These are phyloP conservation scores for Pichia californica DNA, from an alignment of 805 yeast genomes.

Conservation along the genomic window DNA sequence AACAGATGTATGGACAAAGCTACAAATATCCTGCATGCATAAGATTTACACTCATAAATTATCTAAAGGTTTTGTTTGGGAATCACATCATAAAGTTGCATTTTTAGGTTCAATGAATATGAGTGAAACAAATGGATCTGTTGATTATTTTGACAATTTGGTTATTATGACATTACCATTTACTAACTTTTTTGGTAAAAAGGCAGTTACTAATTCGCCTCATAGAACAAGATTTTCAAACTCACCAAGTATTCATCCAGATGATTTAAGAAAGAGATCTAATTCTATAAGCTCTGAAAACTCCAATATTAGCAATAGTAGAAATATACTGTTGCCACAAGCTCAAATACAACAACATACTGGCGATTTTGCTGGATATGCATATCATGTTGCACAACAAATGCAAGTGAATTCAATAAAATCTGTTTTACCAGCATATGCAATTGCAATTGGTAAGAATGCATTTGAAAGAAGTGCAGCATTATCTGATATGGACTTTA, in stretches of 20 bases:
- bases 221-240: not conserved
- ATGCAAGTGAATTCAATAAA: constrained; percentile 57
- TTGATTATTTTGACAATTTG: constrained; percentile 41
- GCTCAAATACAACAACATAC: constrained; percentile 7
- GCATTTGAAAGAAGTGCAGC: constrained; percentile 62
- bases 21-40: constrained; percentile 49
- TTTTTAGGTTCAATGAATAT: constrained; percentile 50
- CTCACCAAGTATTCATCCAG: not conserved
- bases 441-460: constrained; percentile 70
- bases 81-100: constrained; percentile 66
- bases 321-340: too few relatives aligned
- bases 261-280: not conserved
- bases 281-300: constrained; percentile 1
- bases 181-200: constrained; percentile 36
- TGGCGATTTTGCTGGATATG: constrained; percentile 58
- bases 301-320: constrained; percentile 1
- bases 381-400: constrained; percentile 70
- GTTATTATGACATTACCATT: constrained; percentile 47
- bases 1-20: constrained; percentile 57
- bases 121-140: constrained; percentile 38
- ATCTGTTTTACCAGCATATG: constrained; percentile 70
- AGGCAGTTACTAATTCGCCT: not conserved
- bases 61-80: constrained; percentile 70
- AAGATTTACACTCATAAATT: constrained; percentile 50
- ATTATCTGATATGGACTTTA: constrained; percentile 64